A percentile compares a stretch with the other conserved stretches of the same genome.
Conservation (phyloP, 2,329 filamentous ascomycete genomes). For the Penicillium sp. region DNA sequence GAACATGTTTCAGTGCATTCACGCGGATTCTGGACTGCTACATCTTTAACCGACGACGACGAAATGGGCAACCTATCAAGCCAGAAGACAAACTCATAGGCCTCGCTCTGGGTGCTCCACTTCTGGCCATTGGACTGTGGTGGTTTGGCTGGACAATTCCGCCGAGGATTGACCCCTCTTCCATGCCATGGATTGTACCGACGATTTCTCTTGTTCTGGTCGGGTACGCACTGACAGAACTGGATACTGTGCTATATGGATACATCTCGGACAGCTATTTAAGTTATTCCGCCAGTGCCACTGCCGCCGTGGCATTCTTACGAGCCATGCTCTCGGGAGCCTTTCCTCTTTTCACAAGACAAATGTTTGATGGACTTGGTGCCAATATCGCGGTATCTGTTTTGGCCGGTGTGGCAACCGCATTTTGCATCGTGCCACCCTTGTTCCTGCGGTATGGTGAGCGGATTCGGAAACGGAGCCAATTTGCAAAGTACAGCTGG, state of each 20-base stretch:
- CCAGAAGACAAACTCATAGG: slow-evolving; percentile 48
- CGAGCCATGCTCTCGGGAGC: slow-evolving; percentile 36
- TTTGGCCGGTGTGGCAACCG: slow-evolving; percentile 39
- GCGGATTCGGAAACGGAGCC: slow-evolving; percentile 32
- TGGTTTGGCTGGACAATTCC: slow-evolving; percentile 48
- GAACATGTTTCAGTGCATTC: slow-evolving; percentile 40
- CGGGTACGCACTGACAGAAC: slow-evolving; percentile 47
- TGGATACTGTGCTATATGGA: slow-evolving; percentile 39
- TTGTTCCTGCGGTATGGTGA: slow-evolving; percentile 38
- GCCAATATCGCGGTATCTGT: slow-evolving; percentile 39
- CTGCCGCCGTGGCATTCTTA: slow-evolving; percentile 40
- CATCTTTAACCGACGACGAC: slow-evolving; percentile 24
- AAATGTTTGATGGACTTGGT: slow-evolving; percentile 39
- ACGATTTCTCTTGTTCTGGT: slow-evolving; percentile 41
- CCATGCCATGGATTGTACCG: slow-evolving; percentile 38
- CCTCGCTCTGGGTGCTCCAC: slow-evolving; percentile 43
- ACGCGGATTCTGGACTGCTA: slow-evolving; percentile 42
- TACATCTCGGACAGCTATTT: slow-evolving; percentile 45
- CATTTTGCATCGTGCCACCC: slow-evolving; percentile 37
- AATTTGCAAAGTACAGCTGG: slow-evolving; percentile 35
- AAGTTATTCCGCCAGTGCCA: slow-evolving; percentile 43
- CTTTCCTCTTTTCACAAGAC: slow-evolving; percentile 39
- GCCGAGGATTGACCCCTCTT: slow-evolving; percentile 25
- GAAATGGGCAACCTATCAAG: slow-evolving; percentile 20
- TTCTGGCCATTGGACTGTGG: slow-evolving; percentile 44